Evolutionary conservation across 2,329 filamentous ascomycete species (phyloP).

Genomic region (Sclerotinia trifoliorum): DNA sequence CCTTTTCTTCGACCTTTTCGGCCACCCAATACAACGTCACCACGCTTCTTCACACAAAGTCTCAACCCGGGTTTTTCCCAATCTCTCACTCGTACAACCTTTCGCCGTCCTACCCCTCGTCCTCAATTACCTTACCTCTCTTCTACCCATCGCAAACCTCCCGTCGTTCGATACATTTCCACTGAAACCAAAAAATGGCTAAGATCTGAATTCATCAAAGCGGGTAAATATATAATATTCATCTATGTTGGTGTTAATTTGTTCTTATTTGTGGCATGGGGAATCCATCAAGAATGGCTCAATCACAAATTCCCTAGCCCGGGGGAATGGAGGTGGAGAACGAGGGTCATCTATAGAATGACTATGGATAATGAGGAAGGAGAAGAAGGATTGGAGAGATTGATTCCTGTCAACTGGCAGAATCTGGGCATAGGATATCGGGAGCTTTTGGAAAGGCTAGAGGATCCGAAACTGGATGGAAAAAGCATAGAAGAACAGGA

Average conservation of each 20-base stretch:
- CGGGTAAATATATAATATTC: slow-evolving; percentile 64
- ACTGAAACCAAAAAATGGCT: slow-evolving; percentile 72
- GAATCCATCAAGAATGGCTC: slow-evolving; percentile 69
- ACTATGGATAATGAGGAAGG: slow-evolving; percentile 40
- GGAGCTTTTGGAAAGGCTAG: slow-evolving; percentile 62
- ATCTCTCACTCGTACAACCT: slow-evolving; percentile 22
- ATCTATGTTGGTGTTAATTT: slow-evolving; percentile 64
- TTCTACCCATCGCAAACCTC: slow-evolving; percentile 42
- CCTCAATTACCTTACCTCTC: slow-evolving; percentile 66
- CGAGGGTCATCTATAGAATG: slow-evolving; percentile 65
- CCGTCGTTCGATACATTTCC: slow-evolving; percentile 66
- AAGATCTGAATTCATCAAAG: slow-evolving; percentile 67
- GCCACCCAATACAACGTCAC: slow-evolving; percentile 37
- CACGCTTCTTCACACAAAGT: slow-evolving; percentile 58
- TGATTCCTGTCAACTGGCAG: slow-evolving; percentile 58
- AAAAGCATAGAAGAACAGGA: slow-evolving; percentile 55
- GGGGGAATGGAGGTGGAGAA: slow-evolving; percentile 73
- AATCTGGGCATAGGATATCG: slow-evolving; percentile 60
- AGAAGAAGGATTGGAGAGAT: slow-evolving; percentile 15
- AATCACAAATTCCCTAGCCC: slow-evolving; percentile 80
- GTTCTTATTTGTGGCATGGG: slow-evolving; percentile 60
- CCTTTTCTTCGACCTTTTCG: slow-evolving; percentile 42
- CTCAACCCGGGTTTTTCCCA: slow-evolving; percentile 40
- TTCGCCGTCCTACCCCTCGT: slow-evolving; percentile 43
- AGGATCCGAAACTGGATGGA: slow-evolving; percentile 68